Percentiles rank a stretch among this genome's conserved stretches.
Evolutionary conservation across 306 rosid species (phyloP).

Genomic region (Neltuma alba): DNA sequence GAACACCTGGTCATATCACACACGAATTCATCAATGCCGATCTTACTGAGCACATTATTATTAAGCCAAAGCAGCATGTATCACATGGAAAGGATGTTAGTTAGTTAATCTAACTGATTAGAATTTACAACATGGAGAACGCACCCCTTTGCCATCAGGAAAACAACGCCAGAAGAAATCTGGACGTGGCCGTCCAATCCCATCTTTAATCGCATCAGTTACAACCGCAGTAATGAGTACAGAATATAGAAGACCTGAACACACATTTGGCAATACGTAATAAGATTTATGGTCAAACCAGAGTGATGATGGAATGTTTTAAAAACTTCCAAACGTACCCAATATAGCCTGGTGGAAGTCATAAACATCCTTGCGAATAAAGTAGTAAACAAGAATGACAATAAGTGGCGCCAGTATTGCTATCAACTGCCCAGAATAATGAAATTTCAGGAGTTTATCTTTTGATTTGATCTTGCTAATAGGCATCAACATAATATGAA

Average conservation of each 20-base stretch:
- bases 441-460: constrained; percentile 29
- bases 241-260: constrained; percentile 76
- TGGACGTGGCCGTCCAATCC: constrained; percentile 88
- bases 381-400: constrained; percentile 56
- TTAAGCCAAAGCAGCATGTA: constrained; percentile 20
- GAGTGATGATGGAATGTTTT: background rate
- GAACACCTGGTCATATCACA: constrained; percentile 54
- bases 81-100: constrained; percentile 19
- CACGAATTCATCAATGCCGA: constrained; percentile 6
- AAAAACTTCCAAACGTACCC: constrained; percentile 46
- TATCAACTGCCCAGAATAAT: constrained; percentile 51
- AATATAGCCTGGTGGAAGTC: constrained; percentile 83
- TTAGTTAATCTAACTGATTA: background rate
- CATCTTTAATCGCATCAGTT: constrained; percentile 86
- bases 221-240: constrained; percentile 68
- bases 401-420: constrained; percentile 62
- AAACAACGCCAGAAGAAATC: constrained; percentile 96
- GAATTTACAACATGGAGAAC: constrained; percentile 28
- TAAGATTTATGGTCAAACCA: background rate
- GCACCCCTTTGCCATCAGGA: constrained; percentile 73
- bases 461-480: background rate
- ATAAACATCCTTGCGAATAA: constrained; percentile 69
- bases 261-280: constrained; percentile 28
- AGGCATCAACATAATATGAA: constrained; percentile 1
- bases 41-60: constrained; percentile 5